phyloP scores from a whole-genome alignment of 495 filamentous ascomycete species.

The Elasticomyces elasticus region DNA sequence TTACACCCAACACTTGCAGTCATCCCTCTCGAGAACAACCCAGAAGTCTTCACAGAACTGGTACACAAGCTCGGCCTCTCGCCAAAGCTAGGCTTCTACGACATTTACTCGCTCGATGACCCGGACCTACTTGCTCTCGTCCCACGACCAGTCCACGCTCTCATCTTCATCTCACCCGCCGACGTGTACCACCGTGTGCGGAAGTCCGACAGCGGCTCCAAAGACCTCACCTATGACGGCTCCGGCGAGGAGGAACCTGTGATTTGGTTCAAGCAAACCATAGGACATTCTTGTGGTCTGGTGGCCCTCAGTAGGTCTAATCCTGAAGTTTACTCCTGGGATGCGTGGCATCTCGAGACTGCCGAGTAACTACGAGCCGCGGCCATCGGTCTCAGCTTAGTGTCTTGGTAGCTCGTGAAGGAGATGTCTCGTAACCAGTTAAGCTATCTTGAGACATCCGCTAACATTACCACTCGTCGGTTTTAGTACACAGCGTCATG shows the following conservation, averaged over 20 bases:
- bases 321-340: no score
- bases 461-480: no score
- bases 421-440: no score
- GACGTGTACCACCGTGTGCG: constrained; percentile 59
- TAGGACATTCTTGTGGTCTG: constrained; percentile 75
- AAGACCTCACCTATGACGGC: constrained; percentile 39
- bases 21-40: constrained; percentile 18
- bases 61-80: constrained; percentile 68
- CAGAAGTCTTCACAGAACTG: constrained; percentile 62
- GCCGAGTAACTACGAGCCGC: no score
- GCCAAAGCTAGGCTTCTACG: constrained; percentile 56
- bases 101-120: constrained; percentile 75
- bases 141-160: constrained; percentile 69
- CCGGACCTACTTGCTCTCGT: constrained; percentile 68
- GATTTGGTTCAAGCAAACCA: constrained; percentile 88
- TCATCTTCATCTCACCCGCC: constrained; percentile 79
- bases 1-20: no score
- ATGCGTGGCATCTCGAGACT: no score
- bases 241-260: constrained; percentile 49
- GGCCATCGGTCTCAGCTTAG: no score
- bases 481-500: constrained; percentile 60
- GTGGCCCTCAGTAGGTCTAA: no score
- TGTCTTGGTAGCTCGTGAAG: no score
- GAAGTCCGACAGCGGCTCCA: constrained; percentile 48
- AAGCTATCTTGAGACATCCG: no score